These are phyloP conservation scores for Pythium scleroteichum DNA, from an alignment of 352 stramenopile species.

Conservation along the genomic window DNA sequence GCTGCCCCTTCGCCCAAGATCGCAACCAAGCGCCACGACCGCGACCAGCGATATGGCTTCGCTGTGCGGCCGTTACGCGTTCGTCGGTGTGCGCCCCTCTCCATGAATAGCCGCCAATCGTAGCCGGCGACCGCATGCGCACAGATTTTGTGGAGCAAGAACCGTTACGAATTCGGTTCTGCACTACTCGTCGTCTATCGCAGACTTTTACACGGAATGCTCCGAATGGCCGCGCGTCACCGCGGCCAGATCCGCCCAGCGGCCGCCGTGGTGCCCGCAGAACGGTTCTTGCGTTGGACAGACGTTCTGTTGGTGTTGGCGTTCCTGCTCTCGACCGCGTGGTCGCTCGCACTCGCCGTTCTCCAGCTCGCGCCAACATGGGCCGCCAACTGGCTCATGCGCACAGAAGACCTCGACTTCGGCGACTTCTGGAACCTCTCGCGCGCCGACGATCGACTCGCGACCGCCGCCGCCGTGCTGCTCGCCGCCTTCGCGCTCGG, in stretches of 20 bases:
- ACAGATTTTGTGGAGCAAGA: no score
- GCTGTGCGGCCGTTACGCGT: no score
- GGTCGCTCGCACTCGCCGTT: neutral
- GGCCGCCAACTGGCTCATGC: neutral
- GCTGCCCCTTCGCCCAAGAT: neutral
- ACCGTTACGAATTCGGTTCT: no score
- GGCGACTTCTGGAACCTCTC: conserved; percentile 2
- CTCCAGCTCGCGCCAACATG: neutral
- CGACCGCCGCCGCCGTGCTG: neutral
- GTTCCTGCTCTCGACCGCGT: conserved; percentile 2
- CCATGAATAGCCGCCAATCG: no score
- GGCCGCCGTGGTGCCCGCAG: neutral
- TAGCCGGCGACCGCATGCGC: no score
- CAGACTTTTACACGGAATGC: no score
- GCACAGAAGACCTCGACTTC: neutral
- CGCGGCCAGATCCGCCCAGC: neutral
- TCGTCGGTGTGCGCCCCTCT: no score
- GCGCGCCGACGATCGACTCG: neutral
- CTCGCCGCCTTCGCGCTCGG: neutral
- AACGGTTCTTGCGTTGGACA: neutral
- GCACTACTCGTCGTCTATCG: no score
- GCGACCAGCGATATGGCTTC: no score
- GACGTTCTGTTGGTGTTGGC: neutral
- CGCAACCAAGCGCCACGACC: no score
- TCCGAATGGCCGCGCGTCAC: no score